These are phyloP conservation scores for Ramalina intermedia DNA, from an alignment of 495 filamentous ascomycete species.

Conservation along the genomic window DNA sequence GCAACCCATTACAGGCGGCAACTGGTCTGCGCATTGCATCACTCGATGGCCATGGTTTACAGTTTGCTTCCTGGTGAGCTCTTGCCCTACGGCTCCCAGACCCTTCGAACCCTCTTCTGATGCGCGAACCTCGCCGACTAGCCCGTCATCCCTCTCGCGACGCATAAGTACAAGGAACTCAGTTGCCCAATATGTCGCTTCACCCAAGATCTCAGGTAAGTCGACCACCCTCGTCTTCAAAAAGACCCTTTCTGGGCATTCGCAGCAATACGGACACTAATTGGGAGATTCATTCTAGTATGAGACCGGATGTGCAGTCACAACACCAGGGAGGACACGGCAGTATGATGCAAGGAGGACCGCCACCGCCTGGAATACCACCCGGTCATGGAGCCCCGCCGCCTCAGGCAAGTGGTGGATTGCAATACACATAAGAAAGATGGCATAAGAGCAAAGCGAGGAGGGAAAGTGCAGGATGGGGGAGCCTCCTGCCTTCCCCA, in stretches of 20 bases:
- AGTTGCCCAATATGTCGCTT: slow-evolving; percentile 38
- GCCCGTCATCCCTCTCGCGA: slow-evolving; percentile 35
- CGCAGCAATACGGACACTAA: not conserved
- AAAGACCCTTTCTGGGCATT: not conserved
- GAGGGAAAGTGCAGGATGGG: no score
- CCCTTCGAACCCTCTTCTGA: slow-evolving; percentile 2
- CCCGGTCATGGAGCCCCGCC: slow-evolving; percentile 7
- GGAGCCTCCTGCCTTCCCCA: no score
- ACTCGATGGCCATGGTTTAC: slow-evolving; percentile 42
- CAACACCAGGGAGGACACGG: slow-evolving; percentile 10
- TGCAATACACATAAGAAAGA: slow-evolving; percentile 10
- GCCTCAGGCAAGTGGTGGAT: slow-evolving; percentile 3
- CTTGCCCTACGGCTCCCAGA: not conserved
- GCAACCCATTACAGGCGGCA: slow-evolving; percentile 23
- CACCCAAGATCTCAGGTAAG: slow-evolving; percentile 37
- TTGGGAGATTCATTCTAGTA: not conserved
- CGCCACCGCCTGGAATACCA: slow-evolving; percentile 2
- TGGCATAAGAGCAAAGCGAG: not conserved
- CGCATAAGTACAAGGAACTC: slow-evolving; percentile 41
- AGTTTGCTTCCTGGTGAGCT: slow-evolving; percentile 38
- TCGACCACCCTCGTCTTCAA: no score
- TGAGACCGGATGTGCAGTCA: slow-evolving; percentile 17
- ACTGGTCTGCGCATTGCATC: slow-evolving; percentile 37
- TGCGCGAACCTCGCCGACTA: not conserved
- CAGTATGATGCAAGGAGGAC: slow-evolving; percentile 1